Evolutionary conservation across 352 stramenopile species (phyloP), one percentile per base, ranked within the genome.

Genomic region (Globisporangium canariense): DNA sequence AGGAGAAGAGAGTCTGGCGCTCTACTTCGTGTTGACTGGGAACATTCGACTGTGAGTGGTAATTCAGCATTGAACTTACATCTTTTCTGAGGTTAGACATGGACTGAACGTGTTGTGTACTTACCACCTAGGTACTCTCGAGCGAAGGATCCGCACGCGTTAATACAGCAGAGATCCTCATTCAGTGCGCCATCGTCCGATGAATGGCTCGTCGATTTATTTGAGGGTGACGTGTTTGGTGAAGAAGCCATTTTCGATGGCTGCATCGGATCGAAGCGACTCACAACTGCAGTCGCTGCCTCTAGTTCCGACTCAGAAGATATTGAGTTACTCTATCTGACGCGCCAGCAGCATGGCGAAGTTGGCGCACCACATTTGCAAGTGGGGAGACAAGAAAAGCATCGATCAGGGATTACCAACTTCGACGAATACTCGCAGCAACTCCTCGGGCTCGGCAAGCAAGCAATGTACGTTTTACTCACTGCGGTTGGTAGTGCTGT

Each of bases 201-300:
- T 1, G 60, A 72, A 20, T 57, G 67, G 30, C 51, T 81, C 46
- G 34, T 77, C 9, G 46, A 81, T 59, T 34, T 84, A 13, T 46
- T 25, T 28, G 74, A 80, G 49, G 69, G 66, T 13, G 76, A 87
- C 18, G 62, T 77, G 0, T 87, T 87, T 56, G 78, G 75, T 0
- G 76, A 78, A 68, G 78, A 87, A 64, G 60, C 49, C 8, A 63
- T 81, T 28, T 18, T 63, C 4, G 32, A 66, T 25, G 40, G 34
- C 8, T 63, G 69, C 18, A 57, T 45, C 47, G 65, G 69, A 8
- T 62, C 56, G 16, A 55, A 13, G 22, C 53, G 75, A 25, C 46
- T 30, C 9, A 67, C 55, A 16, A 83, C 74, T 18, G 75, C 71
- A 16, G 46, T 77, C 6, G 69, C 63, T 40, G 62, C 59, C 25